Percentiles rank a stretch among this genome's conserved stretches.
Evolutionary conservation across 129 eudicot species (phyloP).

Genomic region (carrot (Daucus carota)): DH1_v3.0 NC_030381.2:50311001-50311500

Average conservation of each 20-base stretch:
- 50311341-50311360: constrained; percentile 57
- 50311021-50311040: constrained; percentile 20
- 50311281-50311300: constrained; percentile 41
- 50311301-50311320: constrained; percentile 36
- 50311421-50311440: constrained; percentile 20
- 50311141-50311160: constrained; percentile 38
- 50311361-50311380: constrained; percentile 41
- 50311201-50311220: constrained; percentile 39
- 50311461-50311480: background rate
- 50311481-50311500: background rate
- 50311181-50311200: constrained; percentile 39
- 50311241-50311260: constrained; percentile 29
- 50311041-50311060: constrained; percentile 32
- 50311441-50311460: constrained; percentile 48
- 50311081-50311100: constrained; percentile 26
- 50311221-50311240: constrained; percentile 53
- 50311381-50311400: constrained; percentile 51
- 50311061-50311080: constrained; percentile 40
- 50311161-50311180: constrained; percentile 30
- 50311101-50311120: constrained; percentile 33
- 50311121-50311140: constrained; percentile 58
- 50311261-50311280: constrained; percentile 49
- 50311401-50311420: constrained; percentile 53
- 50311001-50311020: constrained; percentile 15
- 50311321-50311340: constrained; percentile 38